These are phyloP conservation scores for Monoraphidium neglectum DNA, from an alignment of 139 green algal species.

Conservation along the genomic window DNA sequence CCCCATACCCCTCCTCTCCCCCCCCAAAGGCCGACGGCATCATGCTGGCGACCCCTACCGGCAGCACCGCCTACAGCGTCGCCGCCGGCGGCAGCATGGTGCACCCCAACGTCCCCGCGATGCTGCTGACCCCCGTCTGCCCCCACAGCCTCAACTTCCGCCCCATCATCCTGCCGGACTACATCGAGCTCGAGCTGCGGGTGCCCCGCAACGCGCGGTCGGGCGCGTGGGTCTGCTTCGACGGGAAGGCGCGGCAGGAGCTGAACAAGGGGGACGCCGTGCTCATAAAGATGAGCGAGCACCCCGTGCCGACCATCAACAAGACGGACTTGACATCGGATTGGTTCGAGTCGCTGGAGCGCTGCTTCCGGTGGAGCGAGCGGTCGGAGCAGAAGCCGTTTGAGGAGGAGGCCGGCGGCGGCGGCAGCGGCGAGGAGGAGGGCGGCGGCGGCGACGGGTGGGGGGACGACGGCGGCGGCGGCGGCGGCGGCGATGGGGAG, in stretches of 20 bases:
- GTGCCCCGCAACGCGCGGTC: slow-evolving; percentile 81
- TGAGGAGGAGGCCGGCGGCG: background rate
- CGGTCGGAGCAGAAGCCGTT: slow-evolving; percentile 78
- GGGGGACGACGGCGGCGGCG: background rate
- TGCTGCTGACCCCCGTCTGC: slow-evolving; percentile 95
- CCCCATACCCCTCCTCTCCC: background rate
- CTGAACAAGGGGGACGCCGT: slow-evolving; percentile 84
- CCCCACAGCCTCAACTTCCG: slow-evolving; percentile 95
- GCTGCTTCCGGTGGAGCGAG: slow-evolving; percentile 90
- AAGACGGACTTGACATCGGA: slow-evolving; percentile 90
- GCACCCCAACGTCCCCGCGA: slow-evolving; percentile 89
- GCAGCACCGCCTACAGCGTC: slow-evolving; percentile 94
- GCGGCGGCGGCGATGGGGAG: too few species aligned
- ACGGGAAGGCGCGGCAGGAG: slow-evolving; percentile 88
- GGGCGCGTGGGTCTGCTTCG: slow-evolving; percentile 94
- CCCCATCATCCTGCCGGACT: slow-evolving; percentile 97
- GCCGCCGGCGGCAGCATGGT: slow-evolving; percentile 92
- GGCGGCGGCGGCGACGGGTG: background rate
- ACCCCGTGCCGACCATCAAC: slow-evolving; percentile 97
- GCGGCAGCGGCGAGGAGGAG: background rate
- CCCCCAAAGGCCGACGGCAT: slow-evolving; percentile 92
- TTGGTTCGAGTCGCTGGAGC: slow-evolving; percentile 93
- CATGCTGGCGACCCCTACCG: slow-evolving; percentile 95
- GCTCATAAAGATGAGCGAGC: slow-evolving; percentile 85
- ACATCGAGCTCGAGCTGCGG: slow-evolving; percentile 72